Conservation (phyloP, 345 rosid species). For the Euphorbia tirucalli region DNA sequence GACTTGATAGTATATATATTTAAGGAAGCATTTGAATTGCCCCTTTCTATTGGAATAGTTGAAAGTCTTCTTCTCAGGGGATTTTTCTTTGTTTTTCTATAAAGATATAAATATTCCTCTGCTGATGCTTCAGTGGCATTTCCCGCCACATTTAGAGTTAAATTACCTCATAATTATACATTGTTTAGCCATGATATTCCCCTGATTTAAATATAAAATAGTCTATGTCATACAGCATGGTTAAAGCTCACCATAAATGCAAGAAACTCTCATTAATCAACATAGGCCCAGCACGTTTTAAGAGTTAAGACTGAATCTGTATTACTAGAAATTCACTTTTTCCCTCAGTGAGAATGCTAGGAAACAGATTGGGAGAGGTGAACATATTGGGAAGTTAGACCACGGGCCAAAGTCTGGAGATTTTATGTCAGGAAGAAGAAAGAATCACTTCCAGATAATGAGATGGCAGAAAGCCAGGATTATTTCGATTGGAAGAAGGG, state of each 20-base stretch:
- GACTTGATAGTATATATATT: background rate
- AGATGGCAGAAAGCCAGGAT: background rate
- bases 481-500: background rate
- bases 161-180: background rate
- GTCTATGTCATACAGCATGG: background rate
- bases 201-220: background rate
- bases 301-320: background rate
- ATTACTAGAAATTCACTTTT: background rate
- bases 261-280: background rate
- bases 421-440: background rate
- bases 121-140: background rate
- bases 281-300: background rate
- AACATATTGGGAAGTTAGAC: background rate
- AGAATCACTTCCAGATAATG: background rate
- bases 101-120: background rate
- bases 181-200: background rate
- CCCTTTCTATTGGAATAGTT: too few species aligned
- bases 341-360: background rate
- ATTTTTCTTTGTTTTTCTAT: too few species aligned
- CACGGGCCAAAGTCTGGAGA: background rate
- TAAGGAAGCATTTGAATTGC: background rate
- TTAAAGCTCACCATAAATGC: background rate
- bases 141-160: background rate
- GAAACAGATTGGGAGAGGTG: background rate
- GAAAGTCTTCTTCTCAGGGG: too few species aligned